Evolutionary conservation across 2,329 filamentous ascomycete species (phyloP).

Genomic region (Fusarium sublunatum): DNA sequence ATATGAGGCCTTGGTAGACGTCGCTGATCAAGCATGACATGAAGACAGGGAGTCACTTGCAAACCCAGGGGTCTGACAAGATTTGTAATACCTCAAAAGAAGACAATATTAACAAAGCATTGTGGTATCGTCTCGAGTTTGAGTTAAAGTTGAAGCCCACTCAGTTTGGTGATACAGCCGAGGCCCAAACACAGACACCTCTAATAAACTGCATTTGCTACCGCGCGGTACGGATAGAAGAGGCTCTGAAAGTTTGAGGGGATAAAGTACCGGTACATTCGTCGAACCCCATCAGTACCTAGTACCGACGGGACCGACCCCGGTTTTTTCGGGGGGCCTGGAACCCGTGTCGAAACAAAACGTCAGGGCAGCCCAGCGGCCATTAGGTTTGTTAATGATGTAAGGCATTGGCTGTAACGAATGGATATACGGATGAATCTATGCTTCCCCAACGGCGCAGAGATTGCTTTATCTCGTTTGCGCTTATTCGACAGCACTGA

Average conservation of each 20-base stretch:
- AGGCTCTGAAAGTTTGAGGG: constrained; percentile 27
- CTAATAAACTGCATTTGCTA: neutral
- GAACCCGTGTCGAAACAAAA: constrained; percentile 15
- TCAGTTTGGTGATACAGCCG: constrained; percentile 10
- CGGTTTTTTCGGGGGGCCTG: constrained; percentile 30
- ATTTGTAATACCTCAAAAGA: constrained; percentile 9
- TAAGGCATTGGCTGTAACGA: neutral
- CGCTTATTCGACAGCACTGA: neutral
- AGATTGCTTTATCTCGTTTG: neutral
- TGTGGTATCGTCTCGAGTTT: neutral
- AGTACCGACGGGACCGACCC: constrained; percentile 20
- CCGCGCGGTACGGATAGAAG: constrained; percentile 28
- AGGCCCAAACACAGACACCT: no score
- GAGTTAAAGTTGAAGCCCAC: constrained; percentile 1
- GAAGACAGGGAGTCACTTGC: constrained; percentile 12
- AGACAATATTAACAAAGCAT: neutral
- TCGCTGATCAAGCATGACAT: constrained; percentile 39
- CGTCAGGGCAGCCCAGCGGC: constrained; percentile 19
- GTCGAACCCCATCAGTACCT: constrained; percentile 15
- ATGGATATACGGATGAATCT: neutral
- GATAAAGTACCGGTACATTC: constrained; percentile 9
- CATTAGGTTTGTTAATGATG: constrained; percentile 2
- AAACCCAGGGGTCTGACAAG: constrained; percentile 18
- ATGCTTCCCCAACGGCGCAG: neutral
- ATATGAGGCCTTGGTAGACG: neutral